Evolutionary conservation across 106 monocot genomes (phyloP), one percentile per base, ranked within the genome.

Genomic region (Iris macrosiphon): DNA sequence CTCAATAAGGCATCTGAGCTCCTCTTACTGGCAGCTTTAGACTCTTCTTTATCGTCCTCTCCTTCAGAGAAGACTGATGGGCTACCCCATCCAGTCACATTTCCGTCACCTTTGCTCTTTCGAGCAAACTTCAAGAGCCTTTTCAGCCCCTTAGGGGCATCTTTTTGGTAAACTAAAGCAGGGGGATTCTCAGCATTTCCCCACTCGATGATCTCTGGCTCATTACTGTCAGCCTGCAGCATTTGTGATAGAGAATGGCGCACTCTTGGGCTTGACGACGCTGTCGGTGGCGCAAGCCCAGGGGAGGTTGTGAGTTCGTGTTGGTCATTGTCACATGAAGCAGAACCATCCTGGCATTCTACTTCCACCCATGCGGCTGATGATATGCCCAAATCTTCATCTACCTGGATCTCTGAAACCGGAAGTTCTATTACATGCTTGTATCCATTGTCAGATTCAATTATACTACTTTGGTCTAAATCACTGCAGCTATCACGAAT

Each of bases 111-210:
- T 47, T 82, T 92, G 31, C 70, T 76, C 67, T 87, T 92, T 30
- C 92, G 68, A 25, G 79, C 79, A 68, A 92, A 87, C 62, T 92
- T 92, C 33, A 92, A 61, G 7, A 92, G 72, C 64, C 86, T 82
- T 37, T 92, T 92, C 17, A 92, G 74, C 20, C 92, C 92, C 70
- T 76, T 92, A 7, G 92, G 86, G 17, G 76, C 75, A 61, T 92
- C 92, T 39, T 92, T 92, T 39, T 92, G 92, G 73, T 75, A 79
- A 43, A 92, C 69, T 11, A 92, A 40, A 6, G 92, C 72, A 55
- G 92, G 92, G 24, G 92, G 92, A 56, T 86, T 83, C 67, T 92
- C 86, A 38, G 92, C 92, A 82, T 92, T 92, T 69, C 92, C 92
- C 92, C 92, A 92, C 34, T 92, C 92, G 21, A 92, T 67, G 19